These are phyloP conservation scores for Breviolum minutum DNA, from an alignment of 73 alveolate species.

Conservation along the genomic window DNA sequence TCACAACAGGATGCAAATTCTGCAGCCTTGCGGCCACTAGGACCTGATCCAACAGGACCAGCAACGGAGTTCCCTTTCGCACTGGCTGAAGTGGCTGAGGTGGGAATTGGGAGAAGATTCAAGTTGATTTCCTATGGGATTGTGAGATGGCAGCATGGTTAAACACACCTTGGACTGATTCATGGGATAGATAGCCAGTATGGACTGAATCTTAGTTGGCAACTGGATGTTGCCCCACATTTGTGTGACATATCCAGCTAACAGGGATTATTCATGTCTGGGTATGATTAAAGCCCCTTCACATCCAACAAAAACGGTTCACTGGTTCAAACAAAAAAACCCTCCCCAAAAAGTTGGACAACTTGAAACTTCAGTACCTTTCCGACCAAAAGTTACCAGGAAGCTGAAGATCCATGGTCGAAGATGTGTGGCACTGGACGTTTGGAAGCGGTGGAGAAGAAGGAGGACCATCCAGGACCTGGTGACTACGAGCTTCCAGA, in stretches of 20 bases:
- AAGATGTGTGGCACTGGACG: background rate
- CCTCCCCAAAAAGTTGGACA: too few species aligned
- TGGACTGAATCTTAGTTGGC: too few species aligned
- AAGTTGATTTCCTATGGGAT: background rate
- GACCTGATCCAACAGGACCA: background rate
- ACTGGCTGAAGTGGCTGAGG: background rate
- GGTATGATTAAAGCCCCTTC: too few species aligned
- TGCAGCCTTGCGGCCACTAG: slow-evolving; percentile 17
- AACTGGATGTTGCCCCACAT: too few species aligned
- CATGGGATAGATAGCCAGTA: too few species aligned
- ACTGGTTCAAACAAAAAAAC: too few species aligned
- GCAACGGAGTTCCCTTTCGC: background rate
- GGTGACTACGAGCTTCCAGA: slow-evolving; percentile 14
- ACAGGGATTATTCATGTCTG: too few species aligned
- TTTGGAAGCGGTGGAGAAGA: slow-evolving; percentile 19
- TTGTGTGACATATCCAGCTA: too few species aligned
- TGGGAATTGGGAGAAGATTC: background rate
- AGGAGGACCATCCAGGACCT: background rate
- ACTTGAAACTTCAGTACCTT: too few species aligned
- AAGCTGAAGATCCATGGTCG: too few species aligned
- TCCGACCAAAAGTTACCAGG: too few species aligned
- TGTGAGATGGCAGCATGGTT: background rate
- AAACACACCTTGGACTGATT: background rate
- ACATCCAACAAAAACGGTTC: too few species aligned
- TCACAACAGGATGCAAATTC: slow-evolving; percentile 17